phyloP scores from a whole-genome alignment of 768 basidiomycete species.

The Boletus sensibilis region DNA sequence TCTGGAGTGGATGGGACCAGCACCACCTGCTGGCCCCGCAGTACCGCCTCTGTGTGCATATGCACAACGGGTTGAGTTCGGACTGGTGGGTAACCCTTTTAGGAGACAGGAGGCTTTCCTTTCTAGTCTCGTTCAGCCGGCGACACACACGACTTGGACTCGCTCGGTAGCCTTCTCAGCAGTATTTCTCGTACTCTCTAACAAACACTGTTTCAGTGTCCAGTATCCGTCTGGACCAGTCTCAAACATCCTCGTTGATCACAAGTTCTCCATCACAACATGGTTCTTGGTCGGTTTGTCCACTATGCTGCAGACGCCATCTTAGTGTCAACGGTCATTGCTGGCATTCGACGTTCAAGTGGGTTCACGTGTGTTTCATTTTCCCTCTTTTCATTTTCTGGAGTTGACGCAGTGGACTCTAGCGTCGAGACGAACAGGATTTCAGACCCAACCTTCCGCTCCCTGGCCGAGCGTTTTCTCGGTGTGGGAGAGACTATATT shows the following conservation, averaged over 20 bases:
- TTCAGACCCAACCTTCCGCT: constrained; percentile 73
- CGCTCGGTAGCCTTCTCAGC: not conserved
- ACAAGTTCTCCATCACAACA: constrained; percentile 23
- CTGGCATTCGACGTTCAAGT: constrained; percentile 86
- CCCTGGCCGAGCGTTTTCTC: constrained; percentile 78
- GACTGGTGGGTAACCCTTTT: not conserved
- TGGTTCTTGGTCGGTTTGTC: constrained; percentile 67
- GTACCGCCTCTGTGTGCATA: constrained; percentile 36
- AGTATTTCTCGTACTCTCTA: not conserved
- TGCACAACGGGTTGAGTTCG: not conserved
- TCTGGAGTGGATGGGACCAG: constrained; percentile 77
- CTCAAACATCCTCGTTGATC: constrained; percentile 1
- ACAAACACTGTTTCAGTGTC: not conserved
- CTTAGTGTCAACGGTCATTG: constrained; percentile 83
- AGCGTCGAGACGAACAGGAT: constrained; percentile 71
- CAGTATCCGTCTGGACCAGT: not conserved
- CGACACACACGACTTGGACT: not conserved
- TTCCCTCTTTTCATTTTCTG: not conserved
- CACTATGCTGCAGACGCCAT: constrained; percentile 86
- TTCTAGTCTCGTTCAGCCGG: constrained; percentile 7
- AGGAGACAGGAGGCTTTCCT: constrained; percentile 18
- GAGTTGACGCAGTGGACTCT: constrained; percentile 2
- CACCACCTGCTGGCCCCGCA: constrained; percentile 66
- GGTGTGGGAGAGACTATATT: constrained; percentile 88
- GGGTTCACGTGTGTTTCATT: constrained; percentile 76